phyloP scores from a whole-genome alignment of 2,329 filamentous ascomycete species.

The Hysterium pulicare region DNA sequence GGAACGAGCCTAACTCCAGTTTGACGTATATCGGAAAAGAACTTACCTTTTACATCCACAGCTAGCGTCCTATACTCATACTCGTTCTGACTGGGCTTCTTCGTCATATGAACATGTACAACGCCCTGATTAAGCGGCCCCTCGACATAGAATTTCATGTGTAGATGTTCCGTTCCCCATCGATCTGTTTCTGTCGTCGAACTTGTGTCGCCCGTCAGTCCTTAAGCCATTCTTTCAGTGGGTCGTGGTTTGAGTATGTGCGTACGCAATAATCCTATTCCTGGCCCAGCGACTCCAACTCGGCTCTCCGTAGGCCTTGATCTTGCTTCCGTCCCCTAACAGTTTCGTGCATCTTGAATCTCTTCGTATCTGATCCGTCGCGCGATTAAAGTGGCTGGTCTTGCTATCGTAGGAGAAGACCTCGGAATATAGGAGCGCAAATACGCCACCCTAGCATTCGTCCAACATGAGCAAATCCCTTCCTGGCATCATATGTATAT shows the following conservation, averaged over 20 bases:
- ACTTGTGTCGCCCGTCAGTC: constrained; percentile 47
- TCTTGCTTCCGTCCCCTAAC: constrained; percentile 70
- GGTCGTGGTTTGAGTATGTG: constrained; percentile 9
- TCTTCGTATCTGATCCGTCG: constrained; percentile 72
- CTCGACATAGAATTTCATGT: constrained; percentile 82
- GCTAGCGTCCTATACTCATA: constrained; percentile 78
- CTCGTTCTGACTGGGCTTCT: constrained; percentile 59
- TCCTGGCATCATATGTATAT: constrained; percentile 1
- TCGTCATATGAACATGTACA: constrained; percentile 75
- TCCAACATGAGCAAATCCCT: neutral
- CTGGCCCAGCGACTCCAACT: constrained; percentile 78
- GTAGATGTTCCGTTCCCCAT: constrained; percentile 73
- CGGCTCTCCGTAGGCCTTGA: constrained; percentile 76
- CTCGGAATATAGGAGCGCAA: constrained; percentile 74
- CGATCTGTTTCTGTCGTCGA: constrained; percentile 67
- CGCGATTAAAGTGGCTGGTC: constrained; percentile 82
- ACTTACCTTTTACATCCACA: constrained; percentile 68
- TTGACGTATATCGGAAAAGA: too few species aligned
- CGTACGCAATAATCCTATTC: constrained; percentile 55
- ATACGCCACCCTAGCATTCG: constrained; percentile 53
- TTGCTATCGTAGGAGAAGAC: constrained; percentile 82
- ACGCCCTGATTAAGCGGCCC: constrained; percentile 71
- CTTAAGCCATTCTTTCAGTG: constrained; percentile 23
- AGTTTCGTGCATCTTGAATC: constrained; percentile 69
- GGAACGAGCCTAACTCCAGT: too few species aligned